Conservation (phyloP, 225 moss, liverwort and hornwort genomes). For the Thuidium tamariscinum region DNA sequence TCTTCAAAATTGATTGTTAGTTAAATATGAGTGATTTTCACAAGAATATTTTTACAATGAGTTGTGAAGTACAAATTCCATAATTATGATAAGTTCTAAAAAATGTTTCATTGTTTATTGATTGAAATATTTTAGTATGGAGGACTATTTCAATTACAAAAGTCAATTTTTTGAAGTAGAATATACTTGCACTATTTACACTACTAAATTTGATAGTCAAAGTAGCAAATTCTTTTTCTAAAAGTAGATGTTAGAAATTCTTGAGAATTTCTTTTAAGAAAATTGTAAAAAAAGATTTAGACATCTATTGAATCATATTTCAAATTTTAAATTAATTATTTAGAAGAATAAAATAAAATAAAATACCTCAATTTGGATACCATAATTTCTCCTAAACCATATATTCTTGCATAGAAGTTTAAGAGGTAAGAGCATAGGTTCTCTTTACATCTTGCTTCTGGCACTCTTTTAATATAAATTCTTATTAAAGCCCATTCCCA, state of each 20-base stretch:
- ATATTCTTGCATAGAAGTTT: too few relatives aligned
- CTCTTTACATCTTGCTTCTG: too few relatives aligned
- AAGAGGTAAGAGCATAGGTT: too few relatives aligned
- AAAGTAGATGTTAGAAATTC: background rate
- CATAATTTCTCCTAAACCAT: too few relatives aligned
- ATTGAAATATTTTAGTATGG: background rate
- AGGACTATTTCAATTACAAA: background rate
- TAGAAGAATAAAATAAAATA: too few relatives aligned
- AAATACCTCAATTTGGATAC: too few relatives aligned
- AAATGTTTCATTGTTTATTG: background rate
- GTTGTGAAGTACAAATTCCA: background rate
- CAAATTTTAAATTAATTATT: too few relatives aligned
- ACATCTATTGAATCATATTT: too few relatives aligned
- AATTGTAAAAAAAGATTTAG: too few relatives aligned
- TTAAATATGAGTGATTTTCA: background rate
- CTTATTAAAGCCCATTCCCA: too few relatives aligned
- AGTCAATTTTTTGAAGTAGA: background rate
- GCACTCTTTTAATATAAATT: too few relatives aligned
- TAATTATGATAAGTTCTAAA: background rate
- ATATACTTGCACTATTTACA: background rate
- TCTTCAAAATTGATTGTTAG: background rate
- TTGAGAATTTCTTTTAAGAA: background rate
- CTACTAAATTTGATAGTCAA: background rate
- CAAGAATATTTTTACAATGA: background rate
- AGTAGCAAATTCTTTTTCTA: background rate